Evolutionary conservation across 106 monocot genomes (phyloP), one percentile per base, ranked within the genome.

Genomic region (Ottelia alismoides): DNA sequence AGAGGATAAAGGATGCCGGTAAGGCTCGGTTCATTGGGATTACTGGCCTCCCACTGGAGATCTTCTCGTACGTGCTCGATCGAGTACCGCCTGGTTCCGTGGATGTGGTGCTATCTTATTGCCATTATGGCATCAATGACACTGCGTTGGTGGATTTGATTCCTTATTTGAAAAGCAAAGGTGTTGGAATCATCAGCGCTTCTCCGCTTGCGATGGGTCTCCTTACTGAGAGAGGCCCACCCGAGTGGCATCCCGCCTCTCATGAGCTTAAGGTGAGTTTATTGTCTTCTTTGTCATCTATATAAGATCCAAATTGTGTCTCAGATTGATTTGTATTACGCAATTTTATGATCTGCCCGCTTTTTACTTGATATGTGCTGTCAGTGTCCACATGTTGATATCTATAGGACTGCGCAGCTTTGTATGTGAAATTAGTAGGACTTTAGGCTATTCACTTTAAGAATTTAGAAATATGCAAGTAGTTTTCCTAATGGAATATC

Each of bases 201-300:
- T 94, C 93, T 16, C 93, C 93, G 1, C 78, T 94, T 25, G 65
- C 84, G 1, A 94, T 84, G 93, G 88, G 88, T 26, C 78, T 94
- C 49, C 80, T 94, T 1, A 88, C 88, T 0, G 84, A 94, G 22
- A 76, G 60, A 49, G 88, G 93, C 2, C 84, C 80, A 3, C 88
- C 93, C 0, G 75, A 77, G 19, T 93, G 93, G 93, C 93, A 93
- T 53, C 84, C 88, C 22, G 93, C 81, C 11, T 78, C 78, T 1
- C 27, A 23, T 12, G 80, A 94, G 52, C 78, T 94, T 40, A 94
- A 84, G 88, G 93, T 94, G 56, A 26, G 7, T n/a, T 20, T 51
- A n/a, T n/a, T n/a, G n/a, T n/a, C n/a, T n/a, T 25, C n/a, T n/a
- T n/a, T n/a, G n/a, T n/a, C n/a, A n/a, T n/a, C n/a, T n/a, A n/a